Evolutionary conservation across 2,329 filamentous ascomycete genomes (phyloP), one percentile per base, ranked within the genome.

Genomic region (Cadophora sp.): DNA sequence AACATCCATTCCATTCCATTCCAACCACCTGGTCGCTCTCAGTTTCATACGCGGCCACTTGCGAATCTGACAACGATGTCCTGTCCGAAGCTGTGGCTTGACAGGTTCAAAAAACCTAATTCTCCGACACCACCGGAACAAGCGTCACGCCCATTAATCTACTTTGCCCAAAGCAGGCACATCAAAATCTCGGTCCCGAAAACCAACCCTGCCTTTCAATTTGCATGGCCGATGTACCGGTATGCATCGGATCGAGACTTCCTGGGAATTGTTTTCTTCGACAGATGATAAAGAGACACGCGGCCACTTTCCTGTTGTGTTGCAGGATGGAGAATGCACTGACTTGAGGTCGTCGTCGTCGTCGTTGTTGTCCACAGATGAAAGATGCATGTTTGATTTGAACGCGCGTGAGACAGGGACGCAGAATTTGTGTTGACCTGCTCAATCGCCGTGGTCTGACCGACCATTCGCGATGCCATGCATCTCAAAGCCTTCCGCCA

Each of bases 41-140:
- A 31, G 14, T n/a, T 31, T 55, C 26, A 31, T 55, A 27, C 51
- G 51, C 51, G 51, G 51, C 51, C 51, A 55, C 26, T 55, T 55
- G 51, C 51, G 51, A 55, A 31, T 55, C 31, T 16, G 12, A 48
- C 43, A 22, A 43, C 37, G 31, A 34, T 11, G 11, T 5, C 31
- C n/a, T 37, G 16, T 48, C 43, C 43, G n/a, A 6, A 24, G 8
- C 14, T 55, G 51, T 55, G 51, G 51, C 51, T 55, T 31, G 27
- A 19, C 51, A 19, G 19, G 34, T 11, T 37, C 43, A 7, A 12
- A 9, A 43, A 55, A 55, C 14, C 16, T 12, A 55, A 55, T 55
- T 27, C 51, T 55, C 51, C 51, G 26, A 55, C 27, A 48, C 27
- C 8, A 55, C 1, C n/a, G n/a, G n/a, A 55, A 27, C 7, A 55